Percentiles rank a stretch among this genome's conserved stretches.
Evolutionary conservation across 1,284 basidiomycete genomes (phyloP).

Genomic region (Fistulina hepatica): DNA sequence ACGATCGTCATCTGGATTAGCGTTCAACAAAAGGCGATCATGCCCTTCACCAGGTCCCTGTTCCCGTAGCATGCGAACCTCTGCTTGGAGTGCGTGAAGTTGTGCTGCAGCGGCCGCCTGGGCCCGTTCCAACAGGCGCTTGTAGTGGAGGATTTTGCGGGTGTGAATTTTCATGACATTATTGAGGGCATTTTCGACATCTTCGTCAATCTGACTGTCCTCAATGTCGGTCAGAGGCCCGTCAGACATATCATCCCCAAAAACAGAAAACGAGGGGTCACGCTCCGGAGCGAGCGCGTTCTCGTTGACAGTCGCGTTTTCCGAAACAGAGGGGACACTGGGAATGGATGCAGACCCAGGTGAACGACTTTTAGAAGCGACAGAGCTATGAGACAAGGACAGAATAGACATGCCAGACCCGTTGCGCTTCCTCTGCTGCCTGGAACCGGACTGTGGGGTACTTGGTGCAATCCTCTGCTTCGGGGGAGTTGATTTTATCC

Average conservation of each 20-base stretch:
- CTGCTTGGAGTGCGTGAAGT: constrained; percentile 68
- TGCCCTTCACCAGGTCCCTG: constrained; percentile 28
- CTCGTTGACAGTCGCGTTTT: not conserved
- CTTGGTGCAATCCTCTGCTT: too few relatives aligned
- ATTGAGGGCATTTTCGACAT: not conserved
- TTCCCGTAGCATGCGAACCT: constrained; percentile 48
- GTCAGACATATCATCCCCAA: not conserved
- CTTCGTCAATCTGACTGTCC: not conserved
- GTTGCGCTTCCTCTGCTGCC: not conserved
- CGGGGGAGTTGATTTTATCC: too few relatives aligned
- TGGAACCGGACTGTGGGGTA: too few relatives aligned
- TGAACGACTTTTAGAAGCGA: not conserved
- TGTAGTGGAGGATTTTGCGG: constrained; percentile 58
- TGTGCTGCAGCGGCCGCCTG: constrained; percentile 68
- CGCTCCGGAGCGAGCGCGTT: not conserved
- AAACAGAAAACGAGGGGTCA: not conserved
- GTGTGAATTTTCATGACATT: constrained; percentile 35
- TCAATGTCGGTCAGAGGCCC: not conserved
- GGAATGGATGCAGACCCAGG: not conserved
- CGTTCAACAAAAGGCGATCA: too few relatives aligned
- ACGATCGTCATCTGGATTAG: constrained; percentile 27
- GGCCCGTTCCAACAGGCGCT: constrained; percentile 62
- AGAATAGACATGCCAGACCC: not conserved
- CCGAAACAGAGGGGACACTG: not conserved
- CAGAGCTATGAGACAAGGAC: not conserved